These are phyloP conservation scores for Drechslerella stenobrocha DNA, from an alignment of 2,329 filamentous ascomycete species.

Conservation along the genomic window DNA sequence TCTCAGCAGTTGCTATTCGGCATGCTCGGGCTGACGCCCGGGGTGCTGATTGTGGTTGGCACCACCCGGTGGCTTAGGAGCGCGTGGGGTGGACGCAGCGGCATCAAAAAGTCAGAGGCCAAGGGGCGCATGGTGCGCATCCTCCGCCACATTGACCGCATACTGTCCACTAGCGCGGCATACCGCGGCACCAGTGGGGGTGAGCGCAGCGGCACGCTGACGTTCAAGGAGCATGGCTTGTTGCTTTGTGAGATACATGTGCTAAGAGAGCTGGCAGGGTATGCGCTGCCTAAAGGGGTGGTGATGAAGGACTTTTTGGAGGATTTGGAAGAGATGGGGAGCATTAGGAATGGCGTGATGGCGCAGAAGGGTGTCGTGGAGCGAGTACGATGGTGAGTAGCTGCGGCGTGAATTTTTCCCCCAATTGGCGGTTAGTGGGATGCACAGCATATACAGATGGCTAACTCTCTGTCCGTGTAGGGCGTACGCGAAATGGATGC, in stretches of 20 bases:
- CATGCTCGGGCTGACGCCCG: slow-evolving; percentile 92
- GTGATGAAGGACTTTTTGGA: slow-evolving; percentile 83
- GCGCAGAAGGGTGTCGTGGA: slow-evolving; percentile 78
- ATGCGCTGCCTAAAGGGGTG: slow-evolving; percentile 68
- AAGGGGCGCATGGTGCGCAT: slow-evolving; percentile 74
- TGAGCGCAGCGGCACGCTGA: slow-evolving; percentile 61
- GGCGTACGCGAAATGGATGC: slow-evolving; percentile 46
- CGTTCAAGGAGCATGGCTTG: slow-evolving; percentile 89
- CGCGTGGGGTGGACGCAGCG: slow-evolving; percentile 65
- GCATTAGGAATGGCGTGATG: slow-evolving; percentile 74
- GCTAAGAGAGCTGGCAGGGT: slow-evolving; percentile 69
- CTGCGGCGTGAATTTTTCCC: background rate
- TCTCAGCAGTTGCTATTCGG: slow-evolving; percentile 97
- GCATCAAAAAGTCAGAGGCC: slow-evolving; percentile 66
- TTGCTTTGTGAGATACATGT: slow-evolving; percentile 87
- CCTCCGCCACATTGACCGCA: slow-evolving; percentile 84
- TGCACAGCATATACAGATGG: background rate
- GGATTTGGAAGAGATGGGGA: slow-evolving; percentile 82
- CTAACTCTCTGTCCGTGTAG: slow-evolving; percentile 11
- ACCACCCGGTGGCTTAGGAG: slow-evolving; percentile 71
- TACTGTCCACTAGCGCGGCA: slow-evolving; percentile 59
- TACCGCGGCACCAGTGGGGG: slow-evolving; percentile 57
- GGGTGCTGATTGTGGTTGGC: slow-evolving; percentile 82
- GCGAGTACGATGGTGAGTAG: slow-evolving; percentile 82
- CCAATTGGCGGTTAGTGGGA: too few relatives aligned